Evolutionary conservation across 257 asterid genomes (phyloP).

Genomic region (Solanum medicagineum): DNA sequence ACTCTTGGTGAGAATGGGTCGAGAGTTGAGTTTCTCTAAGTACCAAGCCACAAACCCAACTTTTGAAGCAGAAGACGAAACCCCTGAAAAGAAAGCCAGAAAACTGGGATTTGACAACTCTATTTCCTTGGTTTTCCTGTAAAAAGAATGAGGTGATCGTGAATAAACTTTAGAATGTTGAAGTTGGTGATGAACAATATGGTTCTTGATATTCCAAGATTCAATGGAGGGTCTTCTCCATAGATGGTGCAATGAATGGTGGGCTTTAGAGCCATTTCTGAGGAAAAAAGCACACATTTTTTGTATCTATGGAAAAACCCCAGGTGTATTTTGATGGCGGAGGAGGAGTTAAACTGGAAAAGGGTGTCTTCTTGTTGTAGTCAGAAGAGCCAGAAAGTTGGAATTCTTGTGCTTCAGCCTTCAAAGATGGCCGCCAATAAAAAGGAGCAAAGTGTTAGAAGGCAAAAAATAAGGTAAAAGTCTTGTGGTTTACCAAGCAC

Average conservation of each 20-base stretch:
- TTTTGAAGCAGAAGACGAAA: conserved; percentile 22
- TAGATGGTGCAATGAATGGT: not conserved
- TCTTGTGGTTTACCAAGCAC: not conserved
- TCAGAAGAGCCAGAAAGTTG: not conserved
- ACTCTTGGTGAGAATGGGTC: conserved; percentile 73
- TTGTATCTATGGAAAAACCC: not conserved
- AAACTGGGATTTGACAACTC: conserved; percentile 10
- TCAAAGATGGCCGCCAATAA: not conserved
- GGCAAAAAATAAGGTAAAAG: not conserved
- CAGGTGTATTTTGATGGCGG: not conserved
- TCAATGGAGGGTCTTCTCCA: not conserved
- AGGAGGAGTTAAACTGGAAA: not conserved
- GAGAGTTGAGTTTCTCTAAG: conserved; percentile 36
- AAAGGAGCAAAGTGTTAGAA: not conserved
- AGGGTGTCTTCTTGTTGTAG: not conserved
- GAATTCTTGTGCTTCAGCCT: not conserved
- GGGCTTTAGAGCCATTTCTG: not conserved
- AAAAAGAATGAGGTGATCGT: conserved; percentile 18
- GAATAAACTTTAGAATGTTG: conserved; percentile 24
- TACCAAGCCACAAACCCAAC: conserved; percentile 57
- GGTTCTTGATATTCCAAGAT: conserved; percentile 2
- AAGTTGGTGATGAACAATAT: not conserved
- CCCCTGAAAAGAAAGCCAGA: conserved; percentile 4
- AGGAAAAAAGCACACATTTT: not conserved
- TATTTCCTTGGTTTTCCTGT: conserved; percentile 12